Evolutionary conservation across 805 yeast species (phyloP).

Genomic region (Isabelozyma gotoi): DNA sequence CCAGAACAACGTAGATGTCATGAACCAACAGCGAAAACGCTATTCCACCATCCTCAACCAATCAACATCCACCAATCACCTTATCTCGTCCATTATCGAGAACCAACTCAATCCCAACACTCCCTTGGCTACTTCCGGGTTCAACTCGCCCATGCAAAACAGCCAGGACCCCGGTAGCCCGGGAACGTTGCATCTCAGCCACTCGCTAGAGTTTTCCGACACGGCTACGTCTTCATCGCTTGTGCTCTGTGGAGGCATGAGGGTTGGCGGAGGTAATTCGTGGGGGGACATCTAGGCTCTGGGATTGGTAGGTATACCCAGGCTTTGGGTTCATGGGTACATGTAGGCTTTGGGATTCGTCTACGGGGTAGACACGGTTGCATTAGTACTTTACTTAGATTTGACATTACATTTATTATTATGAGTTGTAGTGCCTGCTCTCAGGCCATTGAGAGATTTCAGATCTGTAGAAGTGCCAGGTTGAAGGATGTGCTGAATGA

Average conservation of each 20-base stretch:
- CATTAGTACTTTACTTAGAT: no score
- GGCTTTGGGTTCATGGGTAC: no score
- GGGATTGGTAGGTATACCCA: no score
- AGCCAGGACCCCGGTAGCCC: conserved; percentile 1
- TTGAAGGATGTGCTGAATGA: no score
- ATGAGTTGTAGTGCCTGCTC: no score
- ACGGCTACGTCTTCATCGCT: conserved; percentile 11
- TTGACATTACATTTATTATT: no score
- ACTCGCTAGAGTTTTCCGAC: not conserved
- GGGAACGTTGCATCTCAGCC: not conserved
- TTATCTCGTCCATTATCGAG: conserved; percentile 2
- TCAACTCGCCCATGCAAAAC: conserved; percentile 1
- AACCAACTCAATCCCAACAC: conserved; percentile 4
- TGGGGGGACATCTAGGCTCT: conserved; percentile 10
- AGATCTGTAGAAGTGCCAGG: no score
- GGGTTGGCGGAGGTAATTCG: conserved; percentile 10
- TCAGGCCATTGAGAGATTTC: no score
- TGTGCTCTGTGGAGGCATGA: conserved; percentile 18
- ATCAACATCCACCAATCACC: not conserved
- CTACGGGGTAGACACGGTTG: no score
- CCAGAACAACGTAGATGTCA: not conserved
- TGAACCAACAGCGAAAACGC: conserved; percentile 1
- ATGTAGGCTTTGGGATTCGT: no score
- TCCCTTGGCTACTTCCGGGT: not conserved
- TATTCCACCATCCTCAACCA: conserved; percentile 3